phyloP scores from a whole-genome alignment of 2,329 filamentous ascomycete genomes.

The Aspergillus hortae region DNA sequence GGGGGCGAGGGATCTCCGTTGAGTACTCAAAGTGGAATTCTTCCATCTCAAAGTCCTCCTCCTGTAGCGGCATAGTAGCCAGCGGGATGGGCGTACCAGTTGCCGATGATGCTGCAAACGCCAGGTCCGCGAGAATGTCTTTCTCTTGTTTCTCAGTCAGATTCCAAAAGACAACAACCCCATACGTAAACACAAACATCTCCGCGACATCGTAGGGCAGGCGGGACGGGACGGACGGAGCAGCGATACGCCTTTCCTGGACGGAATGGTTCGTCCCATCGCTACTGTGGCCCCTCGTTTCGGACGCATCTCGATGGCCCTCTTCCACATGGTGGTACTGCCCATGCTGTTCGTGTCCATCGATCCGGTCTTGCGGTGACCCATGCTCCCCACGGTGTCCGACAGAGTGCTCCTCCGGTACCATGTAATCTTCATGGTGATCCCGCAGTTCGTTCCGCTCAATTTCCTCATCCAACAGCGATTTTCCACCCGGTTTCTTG shows the following conservation, averaged over 20 bases:
- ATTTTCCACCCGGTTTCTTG: slow-evolving; percentile 90
- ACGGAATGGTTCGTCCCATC: slow-evolving; percentile 17
- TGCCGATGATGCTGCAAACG: slow-evolving; percentile 62
- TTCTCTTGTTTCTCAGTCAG: slow-evolving; percentile 96
- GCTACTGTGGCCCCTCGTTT: slow-evolving; percentile 8
- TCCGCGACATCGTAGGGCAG: slow-evolving; percentile 71
- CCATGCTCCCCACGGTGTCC: slow-evolving; percentile 25
- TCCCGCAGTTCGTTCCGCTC: slow-evolving; percentile 86
- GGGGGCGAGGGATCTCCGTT: slow-evolving; percentile 74
- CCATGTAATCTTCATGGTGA: slow-evolving; percentile 87
- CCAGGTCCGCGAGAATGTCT: slow-evolving; percentile 89
- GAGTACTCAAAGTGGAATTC: slow-evolving; percentile 99
- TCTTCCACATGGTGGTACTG: slow-evolving; percentile 7
- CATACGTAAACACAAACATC: slow-evolving; percentile 96
- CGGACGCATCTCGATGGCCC: slow-evolving; percentile 17
- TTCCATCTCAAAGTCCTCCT: slow-evolving; percentile 93
- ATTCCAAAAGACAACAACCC: slow-evolving; percentile 98
- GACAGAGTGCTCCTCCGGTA: slow-evolving; percentile 49
- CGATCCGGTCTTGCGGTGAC: slow-evolving; percentile 7
- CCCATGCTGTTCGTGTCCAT: slow-evolving; percentile 3
- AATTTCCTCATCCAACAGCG: slow-evolving; percentile 89
- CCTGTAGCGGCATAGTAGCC: slow-evolving; percentile 73
- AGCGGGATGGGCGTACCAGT: slow-evolving; percentile 54
- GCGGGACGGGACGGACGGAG: slow-evolving; percentile 59
- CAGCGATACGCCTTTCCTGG: slow-evolving; percentile 45